These are phyloP conservation scores for Aurifilum marmelostoma DNA, from an alignment of 2,329 filamentous ascomycete genomes.

Conservation along the genomic window DNA sequence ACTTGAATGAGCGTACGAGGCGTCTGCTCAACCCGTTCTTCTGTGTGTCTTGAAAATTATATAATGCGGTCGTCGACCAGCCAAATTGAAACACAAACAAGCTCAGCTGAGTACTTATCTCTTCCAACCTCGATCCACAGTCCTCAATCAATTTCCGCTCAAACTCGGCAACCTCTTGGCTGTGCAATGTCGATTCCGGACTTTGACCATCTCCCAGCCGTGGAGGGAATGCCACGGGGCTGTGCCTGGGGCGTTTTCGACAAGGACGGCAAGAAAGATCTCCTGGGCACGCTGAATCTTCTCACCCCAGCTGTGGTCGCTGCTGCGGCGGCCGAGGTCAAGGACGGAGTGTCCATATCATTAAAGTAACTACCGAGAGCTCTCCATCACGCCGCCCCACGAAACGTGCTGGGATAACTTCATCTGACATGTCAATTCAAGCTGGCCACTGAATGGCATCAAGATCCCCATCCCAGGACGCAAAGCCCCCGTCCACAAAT, in stretches of 20 bases:
- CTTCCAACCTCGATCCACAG: too few species aligned
- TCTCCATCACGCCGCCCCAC: too few species aligned
- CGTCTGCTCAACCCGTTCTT: too few species aligned
- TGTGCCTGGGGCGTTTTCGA: constrained; percentile 55
- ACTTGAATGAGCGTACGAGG: too few species aligned
- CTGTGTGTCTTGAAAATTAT: background rate
- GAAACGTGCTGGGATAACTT: too few species aligned
- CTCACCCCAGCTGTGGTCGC: constrained; percentile 51
- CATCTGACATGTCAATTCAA: constrained; percentile 29
- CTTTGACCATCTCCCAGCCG: constrained; percentile 32
- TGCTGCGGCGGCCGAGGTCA: constrained; percentile 47
- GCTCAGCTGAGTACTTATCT: too few species aligned
- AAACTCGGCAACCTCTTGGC: too few species aligned
- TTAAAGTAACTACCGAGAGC: constrained; percentile 56
- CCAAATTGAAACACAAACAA: background rate
- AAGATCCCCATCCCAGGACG: constrained; percentile 42
- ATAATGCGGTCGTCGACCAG: background rate
- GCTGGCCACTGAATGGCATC: constrained; percentile 49
- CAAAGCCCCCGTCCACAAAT: constrained; percentile 41
- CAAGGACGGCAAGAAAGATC: constrained; percentile 52
- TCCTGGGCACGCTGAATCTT: constrained; percentile 56
- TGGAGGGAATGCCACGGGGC: constrained; percentile 31
- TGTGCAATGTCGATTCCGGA: constrained; percentile 15
- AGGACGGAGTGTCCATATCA: constrained; percentile 54
- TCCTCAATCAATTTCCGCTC: too few species aligned